Base-by-base conservation (phyloP, 495 filamentous ascomycete species). In the Trypethelium eluteriae region DNA sequence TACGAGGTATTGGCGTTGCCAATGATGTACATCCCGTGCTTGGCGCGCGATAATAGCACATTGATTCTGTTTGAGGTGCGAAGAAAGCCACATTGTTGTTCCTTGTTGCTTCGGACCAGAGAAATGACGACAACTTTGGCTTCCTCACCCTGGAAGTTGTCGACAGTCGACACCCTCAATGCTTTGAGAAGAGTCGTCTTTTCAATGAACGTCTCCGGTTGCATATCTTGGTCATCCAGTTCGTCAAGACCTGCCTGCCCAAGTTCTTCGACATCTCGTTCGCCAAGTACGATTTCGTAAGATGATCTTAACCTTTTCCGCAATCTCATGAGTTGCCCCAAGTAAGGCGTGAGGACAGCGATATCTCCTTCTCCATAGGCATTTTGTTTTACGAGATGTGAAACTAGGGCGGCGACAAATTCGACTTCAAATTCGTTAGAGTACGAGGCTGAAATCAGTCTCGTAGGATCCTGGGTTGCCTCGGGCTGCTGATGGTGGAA, bases 11-110 rank as follows among this genome's bases (percentile, higher is more conserved):
- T 72, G 1, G 83, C 74, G 70, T 92, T 91, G n/a, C 90, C 89
- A 59, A 93, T 86, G 59, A 94, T 83, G 71, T 90, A 93, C 87
- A 93, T 90, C 5, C 90, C 89, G 72, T 94, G 85, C 70, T 85
- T 78, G 3, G 89, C 89, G 6, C 90, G 86, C 47, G 46, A 73
- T 32, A 93, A 75, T 0, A 91, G 78, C 0, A 93, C 89, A 68
- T 94, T 94, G 73, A 93, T 89, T 2, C 90, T 81, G 68, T 93
- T 92, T 0, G 81, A 77, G 7, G 87, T 90, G 41, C 81, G 83
- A 10, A 93, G 76, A 67, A 94, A 94, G 2, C 89, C 89, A 62
- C 83, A 85, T 32, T 79, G 80, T 47, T 79, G 80, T 36, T 83
- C 72, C 2, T 73, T 66, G 69, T 92, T 93, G 73, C 87, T 89